Evolutionary conservation across 2,329 filamentous ascomycete species (phyloP).

Genomic region (Mycocentrospora acerina): DNA sequence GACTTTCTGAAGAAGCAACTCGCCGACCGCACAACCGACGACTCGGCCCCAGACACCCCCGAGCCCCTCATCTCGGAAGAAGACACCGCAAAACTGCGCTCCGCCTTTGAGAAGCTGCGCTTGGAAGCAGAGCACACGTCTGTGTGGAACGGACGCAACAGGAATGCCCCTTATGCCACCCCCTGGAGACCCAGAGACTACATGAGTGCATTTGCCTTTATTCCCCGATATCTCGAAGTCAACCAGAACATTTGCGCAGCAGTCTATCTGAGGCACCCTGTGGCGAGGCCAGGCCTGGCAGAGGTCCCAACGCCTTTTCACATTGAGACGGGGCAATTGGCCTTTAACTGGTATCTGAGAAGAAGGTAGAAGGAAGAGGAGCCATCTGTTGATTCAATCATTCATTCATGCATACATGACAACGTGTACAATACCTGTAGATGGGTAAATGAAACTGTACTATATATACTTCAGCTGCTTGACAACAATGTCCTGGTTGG

Average conservation of each 20-base stretch:
- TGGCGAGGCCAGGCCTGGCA: constrained; percentile 75
- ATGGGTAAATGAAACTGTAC: too few species aligned
- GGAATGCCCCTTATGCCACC: constrained; percentile 75
- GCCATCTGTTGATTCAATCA: background rate
- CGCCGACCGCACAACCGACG: constrained; percentile 10
- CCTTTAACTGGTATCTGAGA: constrained; percentile 92
- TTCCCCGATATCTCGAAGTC: constrained; percentile 93
- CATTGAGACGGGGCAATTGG: constrained; percentile 70
- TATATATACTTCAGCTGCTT: too few species aligned
- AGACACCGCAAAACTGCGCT: constrained; percentile 58
- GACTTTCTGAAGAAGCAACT: constrained; percentile 45
- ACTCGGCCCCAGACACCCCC: constrained; percentile 1
- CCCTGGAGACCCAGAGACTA: constrained; percentile 86
- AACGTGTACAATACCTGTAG: constrained; percentile 2
- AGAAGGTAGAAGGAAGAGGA: constrained; percentile 59
- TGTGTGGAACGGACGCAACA: constrained; percentile 54
- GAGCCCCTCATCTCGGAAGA: constrained; percentile 46
- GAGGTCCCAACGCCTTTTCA: constrained; percentile 78
- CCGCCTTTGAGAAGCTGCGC: constrained; percentile 58
- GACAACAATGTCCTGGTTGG: too few species aligned
- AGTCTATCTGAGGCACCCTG: constrained; percentile 91
- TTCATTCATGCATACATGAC: too few species aligned
- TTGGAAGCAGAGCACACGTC: constrained; percentile 75
- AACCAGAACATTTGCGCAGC: constrained; percentile 97
- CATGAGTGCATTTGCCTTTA: constrained; percentile 92